Evolutionary conservation across 805 yeast genomes (phyloP).

Genomic region (Millerozyma acaciae): DNA sequence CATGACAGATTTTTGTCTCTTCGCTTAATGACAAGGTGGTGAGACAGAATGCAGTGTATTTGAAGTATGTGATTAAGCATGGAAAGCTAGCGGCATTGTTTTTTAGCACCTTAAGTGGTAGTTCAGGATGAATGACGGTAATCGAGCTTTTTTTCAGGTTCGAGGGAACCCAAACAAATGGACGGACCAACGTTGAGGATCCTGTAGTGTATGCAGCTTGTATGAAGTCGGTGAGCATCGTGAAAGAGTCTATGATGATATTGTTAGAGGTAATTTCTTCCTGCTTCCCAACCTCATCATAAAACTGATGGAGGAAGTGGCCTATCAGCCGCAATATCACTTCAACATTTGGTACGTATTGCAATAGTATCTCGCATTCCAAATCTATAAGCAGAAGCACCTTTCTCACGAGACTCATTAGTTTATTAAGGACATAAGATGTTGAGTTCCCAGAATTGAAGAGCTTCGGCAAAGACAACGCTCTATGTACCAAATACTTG

Average conservation of each 20-base stretch:
- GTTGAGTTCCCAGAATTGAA: too few species aligned
- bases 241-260: neutral
- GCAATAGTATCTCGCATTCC: too few species aligned
- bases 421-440: too few species aligned
- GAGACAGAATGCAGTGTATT: conserved; percentile 26
- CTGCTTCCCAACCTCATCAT: too few species aligned
- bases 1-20: conserved; percentile 5
- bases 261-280: too few species aligned
- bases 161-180: conserved; percentile 9
- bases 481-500: too few species aligned
- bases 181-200: conserved; percentile 12
- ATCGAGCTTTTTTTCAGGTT: conserved; percentile 3
- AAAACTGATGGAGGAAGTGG: too few species aligned
- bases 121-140: conserved; percentile 17
- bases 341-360: too few species aligned
- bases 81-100: conserved; percentile 11
- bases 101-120: conserved; percentile 17
- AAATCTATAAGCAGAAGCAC: too few species aligned
- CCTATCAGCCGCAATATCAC: conserved; percentile 7
- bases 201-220: conserved; percentile 16
- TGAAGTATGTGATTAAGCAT: conserved; percentile 22
- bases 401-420: too few species aligned
- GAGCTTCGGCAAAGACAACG: too few species aligned
- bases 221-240: conserved; percentile 9
- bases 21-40: conserved; percentile 15